Conservation (phyloP, 306 rosid species). For the Malus sylvestris region DNA sequence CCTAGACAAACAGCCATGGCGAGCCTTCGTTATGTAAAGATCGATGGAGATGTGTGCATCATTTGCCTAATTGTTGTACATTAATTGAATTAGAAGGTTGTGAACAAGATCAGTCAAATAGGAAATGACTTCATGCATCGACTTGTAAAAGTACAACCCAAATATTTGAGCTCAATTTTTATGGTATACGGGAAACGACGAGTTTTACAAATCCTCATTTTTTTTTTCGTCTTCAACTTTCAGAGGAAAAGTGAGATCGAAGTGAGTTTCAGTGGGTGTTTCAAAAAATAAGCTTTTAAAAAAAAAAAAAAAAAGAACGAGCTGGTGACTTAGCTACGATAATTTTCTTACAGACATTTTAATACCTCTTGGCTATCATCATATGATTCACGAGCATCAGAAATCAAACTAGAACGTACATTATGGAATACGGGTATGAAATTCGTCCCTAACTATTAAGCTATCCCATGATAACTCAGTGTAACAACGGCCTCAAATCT, state of each 20-base stretch:
- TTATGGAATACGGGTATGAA: too few relatives aligned
- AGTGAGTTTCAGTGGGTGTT: too few relatives aligned
- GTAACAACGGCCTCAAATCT: too few relatives aligned
- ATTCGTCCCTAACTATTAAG: rapidly evolving
- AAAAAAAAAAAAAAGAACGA: too few relatives aligned
- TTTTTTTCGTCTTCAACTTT: too few relatives aligned
- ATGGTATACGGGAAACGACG: not conserved
- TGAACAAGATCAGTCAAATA: not conserved
- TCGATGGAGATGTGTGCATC: not conserved
- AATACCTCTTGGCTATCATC: too few relatives aligned
- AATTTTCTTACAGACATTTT: rapidly evolving
- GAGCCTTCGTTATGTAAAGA: not conserved
- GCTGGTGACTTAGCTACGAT: rapidly evolving
- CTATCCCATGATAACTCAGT: too few relatives aligned
- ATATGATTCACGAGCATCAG: rapidly evolving
- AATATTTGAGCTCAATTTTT: not conserved
- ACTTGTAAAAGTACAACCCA: not conserved
- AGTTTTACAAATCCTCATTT: not conserved
- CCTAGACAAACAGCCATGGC: not conserved
- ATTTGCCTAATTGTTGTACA: not conserved
- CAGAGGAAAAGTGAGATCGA: too few relatives aligned
- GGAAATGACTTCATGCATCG: not conserved
- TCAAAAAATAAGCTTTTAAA: too few relatives aligned
- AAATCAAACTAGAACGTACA: too few relatives aligned
- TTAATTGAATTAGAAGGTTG: not conserved